A percentile compares a stretch with the other conserved stretches of the same genome.
phyloP scores from a whole-genome alignment of 2,329 filamentous ascomycete genomes.

The Fonsecaea erecta region DNA sequence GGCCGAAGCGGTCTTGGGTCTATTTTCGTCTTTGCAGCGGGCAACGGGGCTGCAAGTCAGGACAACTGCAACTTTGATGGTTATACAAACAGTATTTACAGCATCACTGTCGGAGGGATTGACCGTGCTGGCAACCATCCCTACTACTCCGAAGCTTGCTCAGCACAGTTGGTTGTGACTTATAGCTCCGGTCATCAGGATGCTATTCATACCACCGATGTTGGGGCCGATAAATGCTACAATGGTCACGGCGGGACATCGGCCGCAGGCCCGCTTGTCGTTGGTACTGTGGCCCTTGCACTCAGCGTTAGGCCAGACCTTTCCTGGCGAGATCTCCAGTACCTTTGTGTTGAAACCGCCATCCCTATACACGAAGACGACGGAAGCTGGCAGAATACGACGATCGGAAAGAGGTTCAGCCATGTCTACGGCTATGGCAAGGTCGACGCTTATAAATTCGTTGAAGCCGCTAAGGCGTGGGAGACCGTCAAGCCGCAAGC shows the following conservation, averaged over 20 bases:
- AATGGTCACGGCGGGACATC: slow-evolving; percentile 90
- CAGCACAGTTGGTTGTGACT: slow-evolving; percentile 91
- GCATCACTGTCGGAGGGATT: slow-evolving; percentile 92
- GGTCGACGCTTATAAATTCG: slow-evolving; percentile 82
- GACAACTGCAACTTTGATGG: slow-evolving; percentile 99
- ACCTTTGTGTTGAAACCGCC: slow-evolving; percentile 82
- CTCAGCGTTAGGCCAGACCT: slow-evolving; percentile 84
- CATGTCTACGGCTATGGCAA: slow-evolving; percentile 97
- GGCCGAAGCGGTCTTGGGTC: slow-evolving; percentile 83
- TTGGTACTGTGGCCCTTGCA: slow-evolving; percentile 87
- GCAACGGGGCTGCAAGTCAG: slow-evolving; percentile 82
- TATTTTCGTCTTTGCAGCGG: slow-evolving; percentile 95
- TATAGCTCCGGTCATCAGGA: slow-evolving; percentile 91
- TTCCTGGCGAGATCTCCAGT: slow-evolving; percentile 93
- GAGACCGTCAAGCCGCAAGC: slow-evolving; percentile 90
- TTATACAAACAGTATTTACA: slow-evolving; percentile 99
- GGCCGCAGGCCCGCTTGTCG: slow-evolving; percentile 88
- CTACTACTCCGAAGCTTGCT: slow-evolving; percentile 95
- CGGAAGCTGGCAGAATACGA: slow-evolving; percentile 80
- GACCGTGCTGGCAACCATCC: slow-evolving; percentile 86
- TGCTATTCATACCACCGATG: slow-evolving; percentile 94
- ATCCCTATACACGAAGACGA: slow-evolving; percentile 75
- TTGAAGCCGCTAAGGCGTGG: slow-evolving; percentile 85
- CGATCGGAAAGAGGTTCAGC: slow-evolving; percentile 83
- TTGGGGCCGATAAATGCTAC: slow-evolving; percentile 80